Evolutionary conservation across 1,284 basidiomycete genomes (phyloP).

Genomic region (Ganoderma lingzhi): DNA sequence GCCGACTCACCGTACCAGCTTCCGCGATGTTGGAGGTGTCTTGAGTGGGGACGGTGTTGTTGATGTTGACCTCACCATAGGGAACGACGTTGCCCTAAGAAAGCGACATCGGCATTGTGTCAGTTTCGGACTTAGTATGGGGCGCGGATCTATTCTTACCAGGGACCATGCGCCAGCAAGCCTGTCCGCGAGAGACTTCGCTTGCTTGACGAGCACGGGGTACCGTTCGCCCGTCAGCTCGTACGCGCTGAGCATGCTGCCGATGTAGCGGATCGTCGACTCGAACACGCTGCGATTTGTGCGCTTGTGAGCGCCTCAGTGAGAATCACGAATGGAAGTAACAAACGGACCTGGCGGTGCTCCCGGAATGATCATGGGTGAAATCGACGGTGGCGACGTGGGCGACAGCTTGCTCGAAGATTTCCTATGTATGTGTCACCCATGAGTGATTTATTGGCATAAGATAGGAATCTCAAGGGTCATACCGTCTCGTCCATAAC

Average conservation of each 20-base stretch:
- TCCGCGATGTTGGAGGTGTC: slow-evolving; percentile 68
- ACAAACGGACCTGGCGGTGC: slow-evolving; percentile 57
- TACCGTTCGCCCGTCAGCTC: slow-evolving; percentile 77
- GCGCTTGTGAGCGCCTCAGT: neutral
- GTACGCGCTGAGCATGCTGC: slow-evolving; percentile 79
- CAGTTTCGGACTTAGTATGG: neutral
- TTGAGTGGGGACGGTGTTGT: slow-evolving; percentile 50
- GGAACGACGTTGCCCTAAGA: slow-evolving; percentile 59
- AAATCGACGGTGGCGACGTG: slow-evolving; percentile 63
- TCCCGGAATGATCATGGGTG: slow-evolving; percentile 55
- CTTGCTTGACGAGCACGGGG: slow-evolving; percentile 64
- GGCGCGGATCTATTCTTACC: slow-evolving; percentile 44
- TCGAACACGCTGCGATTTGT: slow-evolving; percentile 74
- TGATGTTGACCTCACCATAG: slow-evolving; percentile 61
- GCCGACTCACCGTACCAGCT: slow-evolving; percentile 69
- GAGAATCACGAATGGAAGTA: neutral
- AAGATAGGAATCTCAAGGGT: slow-evolving; percentile 12
- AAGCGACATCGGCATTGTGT: neutral
- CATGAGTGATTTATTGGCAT: neutral
- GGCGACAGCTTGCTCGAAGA: slow-evolving; percentile 62
- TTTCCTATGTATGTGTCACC: slow-evolving; percentile 39
- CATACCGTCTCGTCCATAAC: slow-evolving; percentile 64
- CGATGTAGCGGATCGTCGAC: slow-evolving; percentile 87
- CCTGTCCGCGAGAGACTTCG: slow-evolving; percentile 77
- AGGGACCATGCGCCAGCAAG: slow-evolving; percentile 67